These are phyloP conservation scores for Herpetospermum pedunculosum DNA, from an alignment of 306 rosid species.

Conservation along the genomic window DNA sequence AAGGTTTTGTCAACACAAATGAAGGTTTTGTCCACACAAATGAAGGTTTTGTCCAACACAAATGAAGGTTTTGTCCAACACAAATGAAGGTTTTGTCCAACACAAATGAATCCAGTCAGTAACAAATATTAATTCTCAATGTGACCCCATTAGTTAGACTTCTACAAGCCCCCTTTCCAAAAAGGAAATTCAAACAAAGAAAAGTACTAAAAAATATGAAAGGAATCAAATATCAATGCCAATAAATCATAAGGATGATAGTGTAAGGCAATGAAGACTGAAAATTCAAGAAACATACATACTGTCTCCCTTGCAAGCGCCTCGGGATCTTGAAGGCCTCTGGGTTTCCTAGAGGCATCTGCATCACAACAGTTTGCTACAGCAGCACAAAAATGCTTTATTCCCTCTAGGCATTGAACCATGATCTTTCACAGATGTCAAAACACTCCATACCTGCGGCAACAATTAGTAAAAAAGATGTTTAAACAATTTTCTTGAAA, in stretches of 20 bases:
- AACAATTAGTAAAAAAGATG: neutral
- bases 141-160: neutral
- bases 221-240: neutral
- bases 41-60: no score
- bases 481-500: neutral
- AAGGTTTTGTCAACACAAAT: neutral
- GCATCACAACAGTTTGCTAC: constrained; percentile 44
- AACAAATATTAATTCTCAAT: neutral
- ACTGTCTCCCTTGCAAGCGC: constrained; percentile 80
- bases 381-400: constrained; percentile 56
- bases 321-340: constrained; percentile 73
- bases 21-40: neutral
- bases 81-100: neutral
- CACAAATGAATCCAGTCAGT: neutral
- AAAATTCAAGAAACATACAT: constrained; percentile 39
- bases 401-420: constrained; percentile 76
- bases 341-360: constrained; percentile 36
- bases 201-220: neutral
- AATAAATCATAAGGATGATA: neutral
- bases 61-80: no score
- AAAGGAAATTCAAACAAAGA: no score
- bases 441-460: constrained; percentile 73
- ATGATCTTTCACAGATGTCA: constrained; percentile 55
- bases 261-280: constrained; percentile 11
- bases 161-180: no score